A percentile compares a stretch with the other conserved stretches of the same genome.
Evolutionary conservation across 352 stramenopile species (phyloP).

Genomic region (Phytophthora sp.): DNA sequence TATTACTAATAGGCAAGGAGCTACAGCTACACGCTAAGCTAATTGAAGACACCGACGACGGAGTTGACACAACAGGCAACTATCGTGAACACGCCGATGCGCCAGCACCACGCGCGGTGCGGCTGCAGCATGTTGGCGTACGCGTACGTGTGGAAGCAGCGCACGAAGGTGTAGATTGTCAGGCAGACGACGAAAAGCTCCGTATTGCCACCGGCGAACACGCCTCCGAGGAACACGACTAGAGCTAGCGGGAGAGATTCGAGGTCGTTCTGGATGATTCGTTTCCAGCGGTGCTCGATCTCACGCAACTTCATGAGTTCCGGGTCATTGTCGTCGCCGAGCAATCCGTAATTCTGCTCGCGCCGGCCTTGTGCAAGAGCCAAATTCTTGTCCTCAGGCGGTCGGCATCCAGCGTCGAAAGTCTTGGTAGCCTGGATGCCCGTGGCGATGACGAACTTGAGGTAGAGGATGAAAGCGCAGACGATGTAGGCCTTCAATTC

Average conservation of each 20-base stretch:
- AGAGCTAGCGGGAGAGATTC: conserved; percentile 54
- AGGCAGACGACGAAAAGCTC: conserved; percentile 32
- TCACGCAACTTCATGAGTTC: conserved; percentile 35
- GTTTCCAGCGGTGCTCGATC: conserved; percentile 51
- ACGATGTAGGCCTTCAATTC: conserved; percentile 39
- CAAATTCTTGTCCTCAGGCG: conserved; percentile 48
- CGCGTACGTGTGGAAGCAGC: conserved; percentile 54
- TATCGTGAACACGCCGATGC: conserved; percentile 51
- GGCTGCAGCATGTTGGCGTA: conserved; percentile 62
- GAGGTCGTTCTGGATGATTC: conserved; percentile 57
- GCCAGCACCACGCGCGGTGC: conserved; percentile 58
- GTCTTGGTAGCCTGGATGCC: conserved; percentile 47
- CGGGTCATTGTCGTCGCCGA: conserved; percentile 27
- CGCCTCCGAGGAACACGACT: conserved; percentile 36
- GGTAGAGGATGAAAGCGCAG: conserved; percentile 47
- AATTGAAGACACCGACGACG: conserved; percentile 43
- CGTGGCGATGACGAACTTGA: conserved; percentile 46
- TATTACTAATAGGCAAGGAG: neutral
- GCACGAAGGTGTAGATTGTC: conserved; percentile 45
- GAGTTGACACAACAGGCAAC: conserved; percentile 44
- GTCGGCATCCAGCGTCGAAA: conserved; percentile 41
- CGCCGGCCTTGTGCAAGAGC: conserved; percentile 37
- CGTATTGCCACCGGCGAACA: conserved; percentile 42
- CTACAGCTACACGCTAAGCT: neutral
- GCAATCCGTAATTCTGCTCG: conserved; percentile 45